A percentile compares a stretch with the other conserved stretches of the same genome.
phyloP scores from a whole-genome alignment of 495 filamentous ascomycete species.

The Penicillium bovifimosum region DNA sequence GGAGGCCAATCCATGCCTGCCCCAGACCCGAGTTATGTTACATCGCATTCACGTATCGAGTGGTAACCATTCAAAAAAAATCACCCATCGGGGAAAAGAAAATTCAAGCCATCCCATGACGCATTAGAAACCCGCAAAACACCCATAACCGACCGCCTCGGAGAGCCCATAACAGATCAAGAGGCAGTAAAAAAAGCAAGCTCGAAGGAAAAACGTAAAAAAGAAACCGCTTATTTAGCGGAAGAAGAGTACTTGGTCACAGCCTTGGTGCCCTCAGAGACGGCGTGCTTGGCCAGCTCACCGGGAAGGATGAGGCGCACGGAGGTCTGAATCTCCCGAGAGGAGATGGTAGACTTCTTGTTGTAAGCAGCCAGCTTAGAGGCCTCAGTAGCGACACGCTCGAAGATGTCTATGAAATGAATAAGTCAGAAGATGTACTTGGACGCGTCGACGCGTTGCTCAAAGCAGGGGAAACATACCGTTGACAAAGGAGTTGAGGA shows the following conservation, averaged over 20 bases:
- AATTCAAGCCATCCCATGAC: slow-evolving; percentile 81
- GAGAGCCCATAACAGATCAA: slow-evolving; percentile 53
- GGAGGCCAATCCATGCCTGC: slow-evolving; percentile 31
- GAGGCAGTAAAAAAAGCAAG: slow-evolving; percentile 49
- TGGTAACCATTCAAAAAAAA: slow-evolving; percentile 57
- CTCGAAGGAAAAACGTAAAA: slow-evolving; percentile 42
- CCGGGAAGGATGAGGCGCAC: slow-evolving; percentile 96
- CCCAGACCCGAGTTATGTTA: slow-evolving; percentile 66
- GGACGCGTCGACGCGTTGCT: slow-evolving; percentile 2
- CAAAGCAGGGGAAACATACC: slow-evolving; percentile 52
- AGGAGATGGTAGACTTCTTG: slow-evolving; percentile 99
- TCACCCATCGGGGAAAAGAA: slow-evolving; percentile 57
- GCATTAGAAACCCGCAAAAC: slow-evolving; percentile 75
- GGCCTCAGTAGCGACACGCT: slow-evolving; percentile 97
- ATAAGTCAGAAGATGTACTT: slow-evolving; percentile 8
- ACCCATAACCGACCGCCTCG: slow-evolving; percentile 59
- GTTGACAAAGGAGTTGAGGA: slow-evolving; percentile 99
- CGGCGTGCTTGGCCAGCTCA: slow-evolving; percentile 98
- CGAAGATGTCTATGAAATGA: slow-evolving; percentile 80
- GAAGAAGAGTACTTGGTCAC: slow-evolving; percentile 99
- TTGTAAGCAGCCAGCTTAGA: slow-evolving; percentile 99
- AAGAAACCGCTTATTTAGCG: slow-evolving; percentile 78
- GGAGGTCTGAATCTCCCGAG: slow-evolving; percentile 98
- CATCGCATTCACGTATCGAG: slow-evolving; percentile 63
- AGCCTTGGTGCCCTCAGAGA: slow-evolving; percentile 99